phyloP scores from a whole-genome alignment of 164 flowering plant species.

The Umbilicus rupestris region DNA sequence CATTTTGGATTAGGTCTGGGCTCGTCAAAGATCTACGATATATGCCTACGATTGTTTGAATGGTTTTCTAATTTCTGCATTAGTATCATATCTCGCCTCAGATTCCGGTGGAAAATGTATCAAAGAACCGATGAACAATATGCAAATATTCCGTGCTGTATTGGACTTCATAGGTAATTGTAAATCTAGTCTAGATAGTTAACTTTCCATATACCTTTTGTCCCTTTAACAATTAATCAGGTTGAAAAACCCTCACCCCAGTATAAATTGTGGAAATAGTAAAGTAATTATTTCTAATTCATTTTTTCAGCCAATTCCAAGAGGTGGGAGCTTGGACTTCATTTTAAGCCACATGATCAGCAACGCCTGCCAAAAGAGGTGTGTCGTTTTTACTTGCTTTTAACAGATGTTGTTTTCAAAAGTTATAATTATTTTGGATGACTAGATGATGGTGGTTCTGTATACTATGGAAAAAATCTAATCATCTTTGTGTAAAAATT shows the following conservation, averaged over 20 bases:
- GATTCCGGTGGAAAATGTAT: slow-evolving; percentile 37
- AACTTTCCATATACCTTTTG: background rate
- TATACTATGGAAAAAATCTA: background rate
- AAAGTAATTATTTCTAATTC: background rate
- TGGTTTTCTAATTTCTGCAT: slow-evolving; percentile 65
- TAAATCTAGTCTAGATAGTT: background rate
- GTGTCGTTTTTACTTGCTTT: slow-evolving; percentile 1
- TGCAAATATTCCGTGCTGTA: slow-evolving; percentile 69
- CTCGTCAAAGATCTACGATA: slow-evolving; percentile 61
- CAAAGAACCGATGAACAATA: slow-evolving; percentile 54
- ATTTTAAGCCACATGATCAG: slow-evolving; percentile 32
- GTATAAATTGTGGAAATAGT: background rate
- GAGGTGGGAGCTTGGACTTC: slow-evolving; percentile 56
- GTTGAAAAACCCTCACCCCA: background rate
- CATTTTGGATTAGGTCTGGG: slow-evolving; percentile 68
- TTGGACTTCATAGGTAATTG: slow-evolving; percentile 69
- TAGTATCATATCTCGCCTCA: slow-evolving; percentile 59
- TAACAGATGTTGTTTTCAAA: background rate
- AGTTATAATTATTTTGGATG: background rate
- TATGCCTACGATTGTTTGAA: slow-evolving; percentile 68
- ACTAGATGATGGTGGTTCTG: background rate
- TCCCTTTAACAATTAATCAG: background rate
- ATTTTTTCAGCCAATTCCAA: slow-evolving; percentile 55
- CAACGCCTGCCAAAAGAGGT: slow-evolving; percentile 53
- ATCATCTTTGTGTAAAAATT: background rate